Percentiles rank a stretch among this genome's conserved stretches.
These are phyloP conservation scores for Talinum fruticosum DNA, from an alignment of 148 eudicot genomes.

Conservation along the genomic window DNA sequence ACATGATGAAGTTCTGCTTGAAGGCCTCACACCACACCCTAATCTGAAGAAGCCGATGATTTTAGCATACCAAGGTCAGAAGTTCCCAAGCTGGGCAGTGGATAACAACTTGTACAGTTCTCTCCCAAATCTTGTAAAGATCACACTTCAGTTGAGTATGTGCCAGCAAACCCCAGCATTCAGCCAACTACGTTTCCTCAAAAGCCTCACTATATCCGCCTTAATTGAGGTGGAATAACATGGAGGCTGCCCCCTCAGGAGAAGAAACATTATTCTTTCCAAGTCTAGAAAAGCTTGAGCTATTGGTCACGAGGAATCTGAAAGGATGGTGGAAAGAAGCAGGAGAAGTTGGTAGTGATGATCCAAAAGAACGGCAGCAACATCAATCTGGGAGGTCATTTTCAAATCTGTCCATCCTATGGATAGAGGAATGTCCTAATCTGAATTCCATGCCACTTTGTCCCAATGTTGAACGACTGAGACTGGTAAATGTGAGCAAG, in stretches of 20 bases:
- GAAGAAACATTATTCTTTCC: conserved; percentile 27
- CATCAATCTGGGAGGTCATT: no score
- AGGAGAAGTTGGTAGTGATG: neutral
- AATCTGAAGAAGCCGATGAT: conserved; percentile 10
- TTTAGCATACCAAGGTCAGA: conserved; percentile 5
- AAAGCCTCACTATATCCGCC: neutral
- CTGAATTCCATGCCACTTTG: conserved; percentile 18
- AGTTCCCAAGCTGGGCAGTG: conserved; percentile 25
- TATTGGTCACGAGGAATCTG: neutral
- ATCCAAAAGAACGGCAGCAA: neutral
- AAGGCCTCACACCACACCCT: conserved; percentile 24
- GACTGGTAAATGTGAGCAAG: neutral
- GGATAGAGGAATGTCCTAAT: neutral
- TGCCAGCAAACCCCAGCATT: conserved; percentile 19
- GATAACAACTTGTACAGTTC: neutral
- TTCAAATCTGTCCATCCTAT: neutral
- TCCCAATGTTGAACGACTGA: conserved; percentile 15
- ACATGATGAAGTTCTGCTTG: conserved; percentile 17
- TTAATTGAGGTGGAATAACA: neutral
- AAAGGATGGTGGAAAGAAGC: conserved; percentile 31
- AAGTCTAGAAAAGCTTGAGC: conserved; percentile 25
- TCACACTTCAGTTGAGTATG: neutral
- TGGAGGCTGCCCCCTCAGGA: neutral
- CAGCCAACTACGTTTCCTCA: conserved; percentile 20
- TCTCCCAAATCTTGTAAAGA: conserved; percentile 22